phyloP scores from a whole-genome alignment of 768 basidiomycete species.

The Zangia roseola region DNA sequence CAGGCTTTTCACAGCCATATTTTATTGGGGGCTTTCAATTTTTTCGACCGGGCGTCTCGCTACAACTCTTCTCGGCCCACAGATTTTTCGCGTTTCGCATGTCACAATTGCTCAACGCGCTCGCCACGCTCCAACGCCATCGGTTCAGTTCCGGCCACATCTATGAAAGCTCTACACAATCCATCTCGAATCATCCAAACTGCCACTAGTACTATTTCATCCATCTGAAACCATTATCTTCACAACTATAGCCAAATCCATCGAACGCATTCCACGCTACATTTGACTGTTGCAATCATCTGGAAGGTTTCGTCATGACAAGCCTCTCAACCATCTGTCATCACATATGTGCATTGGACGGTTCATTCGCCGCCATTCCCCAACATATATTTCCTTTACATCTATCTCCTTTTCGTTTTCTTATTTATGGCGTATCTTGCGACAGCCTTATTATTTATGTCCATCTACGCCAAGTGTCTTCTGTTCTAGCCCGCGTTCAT shows the following conservation, averaged over 20 bases:
- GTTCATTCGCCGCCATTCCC: conserved; percentile 23
- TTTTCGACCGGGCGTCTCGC: conserved; percentile 9
- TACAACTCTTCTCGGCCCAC: conserved; percentile 12
- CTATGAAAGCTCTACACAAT: conserved; percentile 7
- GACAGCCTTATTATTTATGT: conserved; percentile 30
- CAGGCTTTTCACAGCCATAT: conserved; percentile 6
- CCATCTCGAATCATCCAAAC: conserved; percentile 14
- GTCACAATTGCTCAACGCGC: conserved; percentile 14
- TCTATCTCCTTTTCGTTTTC: conserved; percentile 13
- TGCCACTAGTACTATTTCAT: conserved; percentile 17
- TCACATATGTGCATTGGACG: conserved; percentile 30
- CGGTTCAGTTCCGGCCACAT: conserved; percentile 11
- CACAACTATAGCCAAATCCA: conserved; percentile 19
- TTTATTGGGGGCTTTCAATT: conserved; percentile 1
- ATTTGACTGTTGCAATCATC: conserved; percentile 29
- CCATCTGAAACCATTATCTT: conserved; percentile 21
- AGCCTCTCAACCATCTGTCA: conserved; percentile 24
- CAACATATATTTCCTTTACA: conserved; percentile 11
- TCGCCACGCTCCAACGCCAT: conserved; percentile 15
- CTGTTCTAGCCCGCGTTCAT: not conserved
- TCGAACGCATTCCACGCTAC: conserved; percentile 27
- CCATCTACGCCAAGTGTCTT: conserved; percentile 25
- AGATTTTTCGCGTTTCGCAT: conserved; percentile 11
- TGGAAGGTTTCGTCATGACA: conserved; percentile 8
- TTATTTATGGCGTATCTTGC: conserved; percentile 33